These are phyloP conservation scores for Hermanozyma aechmeae DNA, from an alignment of 805 yeast species.

Conservation along the genomic window DNA sequence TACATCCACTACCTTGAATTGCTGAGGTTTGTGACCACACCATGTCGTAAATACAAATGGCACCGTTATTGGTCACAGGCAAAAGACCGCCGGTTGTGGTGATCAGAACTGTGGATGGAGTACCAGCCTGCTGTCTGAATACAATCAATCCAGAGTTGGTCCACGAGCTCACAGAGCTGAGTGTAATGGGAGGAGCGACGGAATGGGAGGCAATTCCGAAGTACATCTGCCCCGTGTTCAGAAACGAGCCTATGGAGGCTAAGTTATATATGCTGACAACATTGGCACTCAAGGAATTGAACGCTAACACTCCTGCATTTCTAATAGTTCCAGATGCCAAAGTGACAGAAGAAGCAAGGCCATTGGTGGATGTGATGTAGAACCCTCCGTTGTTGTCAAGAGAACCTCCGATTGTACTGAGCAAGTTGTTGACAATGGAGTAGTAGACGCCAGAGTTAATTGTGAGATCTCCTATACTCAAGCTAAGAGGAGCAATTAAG, in stretches of 20 bases:
- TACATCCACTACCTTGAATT: background rate
- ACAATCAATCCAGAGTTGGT: background rate
- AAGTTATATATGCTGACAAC: background rate
- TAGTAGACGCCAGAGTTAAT: constrained; percentile 15
- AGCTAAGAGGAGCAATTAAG: too few species aligned
- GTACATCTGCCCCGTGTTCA: background rate
- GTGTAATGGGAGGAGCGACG: background rate
- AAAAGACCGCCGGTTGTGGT: background rate
- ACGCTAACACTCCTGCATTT: background rate
- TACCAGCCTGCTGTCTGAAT: constrained; percentile 1
- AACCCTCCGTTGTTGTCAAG: constrained; percentile 14
- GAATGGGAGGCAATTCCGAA: background rate
- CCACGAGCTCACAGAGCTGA: background rate
- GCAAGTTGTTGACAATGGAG: constrained; percentile 16
- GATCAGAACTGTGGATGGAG: background rate
- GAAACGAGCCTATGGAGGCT: background rate
- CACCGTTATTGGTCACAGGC: background rate
- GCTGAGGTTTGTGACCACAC: background rate
- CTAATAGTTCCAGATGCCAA: background rate
- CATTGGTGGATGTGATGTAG: constrained; percentile 11
- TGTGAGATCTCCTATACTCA: constrained; percentile 2
- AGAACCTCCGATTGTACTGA: constrained; percentile 13
- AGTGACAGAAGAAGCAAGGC: background rate
- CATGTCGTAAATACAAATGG: background rate
- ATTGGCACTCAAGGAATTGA: background rate